These are phyloP conservation scores for Inga laurina DNA, from an alignment of 306 rosid genomes.

Conservation along the genomic window DNA sequence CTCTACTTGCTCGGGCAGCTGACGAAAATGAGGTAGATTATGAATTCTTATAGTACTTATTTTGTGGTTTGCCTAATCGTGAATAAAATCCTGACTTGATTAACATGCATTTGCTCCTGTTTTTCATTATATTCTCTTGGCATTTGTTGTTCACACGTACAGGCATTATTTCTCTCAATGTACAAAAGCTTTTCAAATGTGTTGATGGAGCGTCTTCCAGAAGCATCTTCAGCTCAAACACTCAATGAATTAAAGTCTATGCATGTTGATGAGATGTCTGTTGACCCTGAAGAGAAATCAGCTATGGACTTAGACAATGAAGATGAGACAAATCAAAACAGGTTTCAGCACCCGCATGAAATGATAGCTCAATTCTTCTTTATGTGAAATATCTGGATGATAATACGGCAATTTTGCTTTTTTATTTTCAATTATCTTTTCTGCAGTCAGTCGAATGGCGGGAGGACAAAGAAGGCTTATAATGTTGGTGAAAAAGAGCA, in stretches of 20 bases:
- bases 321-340: conserved; percentile 60
- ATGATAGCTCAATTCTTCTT: neutral
- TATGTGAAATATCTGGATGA: conserved; percentile 4
- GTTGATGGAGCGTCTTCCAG: conserved; percentile 82
- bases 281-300: conserved; percentile 77
- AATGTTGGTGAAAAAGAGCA: conserved; percentile 90
- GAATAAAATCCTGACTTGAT: neutral
- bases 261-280: conserved; percentile 61
- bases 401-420: conserved; percentile 1
- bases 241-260: conserved; percentile 64
- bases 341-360: conserved; percentile 44
- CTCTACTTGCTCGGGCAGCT: conserved; percentile 83
- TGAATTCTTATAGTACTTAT: conserved; percentile 1
- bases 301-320: conserved; percentile 85
- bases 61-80: neutral
- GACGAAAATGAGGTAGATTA: conserved; percentile 89
- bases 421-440: conserved; percentile 7
- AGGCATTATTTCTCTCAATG: conserved; percentile 79
- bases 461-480: conserved; percentile 49
- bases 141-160: conserved; percentile 36
- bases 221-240: conserved; percentile 58
- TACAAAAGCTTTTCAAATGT: conserved; percentile 74
- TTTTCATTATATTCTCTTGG: conserved; percentile 28
- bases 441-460: conserved; percentile 79
- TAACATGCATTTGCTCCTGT: neutral